phyloP scores from a whole-genome alignment of 768 basidiomycete species.

The Phanerochaete carnosa region DNA sequence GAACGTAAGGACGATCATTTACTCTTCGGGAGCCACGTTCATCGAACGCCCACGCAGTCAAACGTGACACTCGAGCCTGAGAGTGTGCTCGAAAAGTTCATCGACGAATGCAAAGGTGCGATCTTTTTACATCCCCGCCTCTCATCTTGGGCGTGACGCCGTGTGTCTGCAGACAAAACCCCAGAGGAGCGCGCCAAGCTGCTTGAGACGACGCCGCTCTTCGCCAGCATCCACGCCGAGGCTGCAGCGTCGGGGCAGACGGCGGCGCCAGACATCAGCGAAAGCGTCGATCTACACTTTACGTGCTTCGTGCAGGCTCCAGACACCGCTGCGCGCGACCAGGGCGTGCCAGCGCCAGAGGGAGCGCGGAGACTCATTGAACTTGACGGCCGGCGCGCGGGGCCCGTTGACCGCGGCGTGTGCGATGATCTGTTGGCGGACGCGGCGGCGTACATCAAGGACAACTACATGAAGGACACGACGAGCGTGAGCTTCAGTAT shows the following conservation, averaged over 20 bases:
- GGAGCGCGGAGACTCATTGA: constrained; percentile 60
- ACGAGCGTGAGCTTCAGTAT: constrained; percentile 63
- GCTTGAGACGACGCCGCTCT: constrained; percentile 73
- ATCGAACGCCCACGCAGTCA: constrained; percentile 38
- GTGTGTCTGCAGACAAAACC: constrained; percentile 46
- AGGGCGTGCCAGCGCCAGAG: constrained; percentile 16
- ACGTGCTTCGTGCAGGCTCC: constrained; percentile 81
- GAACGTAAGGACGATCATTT: constrained; percentile 52
- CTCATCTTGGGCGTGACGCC: not conserved
- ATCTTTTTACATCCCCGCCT: not conserved
- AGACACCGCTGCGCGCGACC: constrained; percentile 32
- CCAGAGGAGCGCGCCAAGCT: constrained; percentile 72
- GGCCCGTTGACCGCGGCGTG: constrained; percentile 78
- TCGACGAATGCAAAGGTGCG: constrained; percentile 58
- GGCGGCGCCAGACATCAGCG: constrained; percentile 48
- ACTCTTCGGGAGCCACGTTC: not conserved
- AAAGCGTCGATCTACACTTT: constrained; percentile 81
- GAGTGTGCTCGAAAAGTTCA: constrained; percentile 64
- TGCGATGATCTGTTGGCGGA: constrained; percentile 63
- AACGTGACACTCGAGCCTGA: constrained; percentile 51
- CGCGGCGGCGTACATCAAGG: constrained; percentile 58
- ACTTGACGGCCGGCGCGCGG: constrained; percentile 74
- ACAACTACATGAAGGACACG: constrained; percentile 52
- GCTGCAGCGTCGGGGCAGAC: constrained; percentile 72
- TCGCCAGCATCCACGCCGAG: constrained; percentile 73